These are phyloP conservation scores for Cystofilobasidium bisporidii DNA, from an alignment of 768 basidiomycete species.

Conservation along the genomic window DNA sequence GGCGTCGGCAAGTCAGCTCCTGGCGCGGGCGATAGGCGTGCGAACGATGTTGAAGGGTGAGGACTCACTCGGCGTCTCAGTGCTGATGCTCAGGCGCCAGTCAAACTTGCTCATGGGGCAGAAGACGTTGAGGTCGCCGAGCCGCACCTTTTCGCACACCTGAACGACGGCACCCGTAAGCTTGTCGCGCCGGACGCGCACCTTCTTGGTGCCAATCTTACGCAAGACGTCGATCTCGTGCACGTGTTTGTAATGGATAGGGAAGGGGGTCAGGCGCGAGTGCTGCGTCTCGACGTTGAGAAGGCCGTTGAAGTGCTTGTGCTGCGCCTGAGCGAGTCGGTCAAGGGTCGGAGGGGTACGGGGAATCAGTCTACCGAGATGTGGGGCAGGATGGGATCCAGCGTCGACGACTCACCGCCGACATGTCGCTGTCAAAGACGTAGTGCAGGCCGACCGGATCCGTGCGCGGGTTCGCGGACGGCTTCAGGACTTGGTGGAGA, in stretches of 20 bases:
- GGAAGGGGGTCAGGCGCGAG: slow-evolving; percentile 48
- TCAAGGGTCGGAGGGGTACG: neutral
- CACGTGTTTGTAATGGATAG: slow-evolving; percentile 65
- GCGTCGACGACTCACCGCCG: slow-evolving; percentile 49
- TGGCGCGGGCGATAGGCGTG: too few species aligned
- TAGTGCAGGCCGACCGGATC: slow-evolving; percentile 8
- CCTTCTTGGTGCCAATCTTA: slow-evolving; percentile 46
- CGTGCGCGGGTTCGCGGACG: slow-evolving; percentile 4
- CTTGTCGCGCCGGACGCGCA: slow-evolving; percentile 76
- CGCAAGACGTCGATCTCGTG: slow-evolving; percentile 66
- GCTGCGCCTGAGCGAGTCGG: slow-evolving; percentile 54
- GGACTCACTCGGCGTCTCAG: slow-evolving; percentile 71
- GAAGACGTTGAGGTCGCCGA: slow-evolving; percentile 80
- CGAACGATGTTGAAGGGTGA: neutral
- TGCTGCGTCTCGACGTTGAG: slow-evolving; percentile 60
- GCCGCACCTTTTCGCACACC: slow-evolving; percentile 65
- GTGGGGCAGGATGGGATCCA: too few species aligned
- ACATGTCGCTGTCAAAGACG: slow-evolving; percentile 71
- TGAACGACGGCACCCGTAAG: slow-evolving; percentile 59
- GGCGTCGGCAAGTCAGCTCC: too few species aligned
- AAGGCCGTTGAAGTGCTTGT: slow-evolving; percentile 71
- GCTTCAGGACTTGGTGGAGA: slow-evolving; percentile 16
- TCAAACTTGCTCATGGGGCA: slow-evolving; percentile 74
- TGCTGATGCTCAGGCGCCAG: slow-evolving; percentile 83
- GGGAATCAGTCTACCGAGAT: too few species aligned